Evolutionary conservation across 768 basidiomycete species (phyloP).

Genomic region (Leucosporidium scottii): DNA sequence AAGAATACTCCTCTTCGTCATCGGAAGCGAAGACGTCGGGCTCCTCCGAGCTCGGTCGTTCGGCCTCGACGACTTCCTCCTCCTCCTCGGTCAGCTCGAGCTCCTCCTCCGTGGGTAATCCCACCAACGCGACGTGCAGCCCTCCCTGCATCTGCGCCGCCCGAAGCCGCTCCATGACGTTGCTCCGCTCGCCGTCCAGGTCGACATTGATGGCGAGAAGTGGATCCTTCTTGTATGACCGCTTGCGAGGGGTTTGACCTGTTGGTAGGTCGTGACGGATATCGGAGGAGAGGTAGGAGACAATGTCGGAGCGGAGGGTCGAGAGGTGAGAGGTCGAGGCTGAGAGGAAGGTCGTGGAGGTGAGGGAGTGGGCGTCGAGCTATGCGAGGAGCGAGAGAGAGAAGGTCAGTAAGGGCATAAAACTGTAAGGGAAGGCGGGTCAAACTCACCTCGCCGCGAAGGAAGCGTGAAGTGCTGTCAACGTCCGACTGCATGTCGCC

Average conservation of each 20-base stretch:
- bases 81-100: too few relatives aligned
- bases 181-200: conserved; percentile 14
- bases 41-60: too few relatives aligned
- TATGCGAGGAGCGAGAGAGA: not conserved
- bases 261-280: conserved; percentile 20
- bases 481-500: not conserved
- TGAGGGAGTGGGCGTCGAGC: conserved; percentile 7
- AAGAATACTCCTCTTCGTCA: too few relatives aligned
- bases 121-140: too few relatives aligned
- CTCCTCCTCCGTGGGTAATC: too few relatives aligned
- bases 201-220: conserved; percentile 15
- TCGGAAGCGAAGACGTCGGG: too few relatives aligned
- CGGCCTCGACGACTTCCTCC: too few relatives aligned
- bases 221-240: conserved; percentile 10
- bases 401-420: not conserved
- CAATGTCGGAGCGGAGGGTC: not conserved
- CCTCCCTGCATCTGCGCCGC: too few relatives aligned
- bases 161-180: too few relatives aligned
- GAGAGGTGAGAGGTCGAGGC: not conserved
- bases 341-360: not conserved
- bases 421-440: not conserved
- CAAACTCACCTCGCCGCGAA: not conserved
- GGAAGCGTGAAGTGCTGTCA: not conserved
- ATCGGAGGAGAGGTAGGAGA: conserved; percentile 5
- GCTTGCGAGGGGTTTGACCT: conserved; percentile 16